A percentile compares a stretch with the other conserved stretches of the same genome.
Conservation (phyloP, 1,284 basidiomycete species). For the Fereydounia khargensis region DNA sequence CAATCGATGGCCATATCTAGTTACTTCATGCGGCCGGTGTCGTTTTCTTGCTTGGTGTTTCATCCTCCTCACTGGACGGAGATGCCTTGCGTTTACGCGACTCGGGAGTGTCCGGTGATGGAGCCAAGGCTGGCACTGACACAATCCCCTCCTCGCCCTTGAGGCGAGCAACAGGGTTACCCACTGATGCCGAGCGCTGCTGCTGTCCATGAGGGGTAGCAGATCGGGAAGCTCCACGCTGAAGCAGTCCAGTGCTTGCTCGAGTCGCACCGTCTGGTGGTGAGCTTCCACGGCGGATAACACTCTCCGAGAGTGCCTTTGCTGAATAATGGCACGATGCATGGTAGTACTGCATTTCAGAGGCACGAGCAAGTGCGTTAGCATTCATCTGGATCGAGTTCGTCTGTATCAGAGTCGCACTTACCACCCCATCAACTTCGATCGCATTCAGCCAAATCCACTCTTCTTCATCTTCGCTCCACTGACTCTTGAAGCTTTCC, state of each 20-base stretch:
- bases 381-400: too few relatives aligned
- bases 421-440: constrained; percentile 67
- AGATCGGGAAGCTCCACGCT: neutral
- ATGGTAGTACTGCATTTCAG: constrained; percentile 34
- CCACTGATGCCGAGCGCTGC: neutral
- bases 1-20: too few relatives aligned
- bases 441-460: constrained; percentile 97
- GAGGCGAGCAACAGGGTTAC: neutral
- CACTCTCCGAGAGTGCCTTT: constrained; percentile 44
- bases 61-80: neutral
- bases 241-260: neutral
- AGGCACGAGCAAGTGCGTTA: neutral
- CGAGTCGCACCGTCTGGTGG: neutral
- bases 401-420: too few relatives aligned
- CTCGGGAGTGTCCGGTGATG: neutral
- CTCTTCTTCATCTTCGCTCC: constrained; percentile 93
- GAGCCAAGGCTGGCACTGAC: neutral
- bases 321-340: constrained; percentile 54
- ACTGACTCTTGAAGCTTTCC: constrained; percentile 87
- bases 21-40: too few relatives aligned
- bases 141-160: neutral
- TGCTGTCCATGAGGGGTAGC: neutral
- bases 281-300: constrained; percentile 1
- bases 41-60: neutral
- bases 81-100: neutral